These are phyloP conservation scores for Zymoseptoria pseudotritici DNA, from an alignment of 2,329 filamentous ascomycete species.

Conservation along the genomic window DNA sequence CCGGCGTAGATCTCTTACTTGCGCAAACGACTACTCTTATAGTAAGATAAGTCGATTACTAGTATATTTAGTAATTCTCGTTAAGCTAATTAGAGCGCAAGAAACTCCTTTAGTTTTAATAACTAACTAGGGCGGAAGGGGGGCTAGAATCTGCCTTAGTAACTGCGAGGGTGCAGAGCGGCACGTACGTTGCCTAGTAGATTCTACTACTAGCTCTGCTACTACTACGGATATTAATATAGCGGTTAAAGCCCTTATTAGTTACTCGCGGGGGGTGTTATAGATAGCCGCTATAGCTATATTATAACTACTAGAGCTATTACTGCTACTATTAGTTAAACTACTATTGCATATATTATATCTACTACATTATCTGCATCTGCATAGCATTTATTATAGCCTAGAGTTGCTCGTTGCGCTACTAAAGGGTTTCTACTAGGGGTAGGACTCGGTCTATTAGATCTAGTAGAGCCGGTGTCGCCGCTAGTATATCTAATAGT, in stretches of 20 bases:
- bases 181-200: neutral
- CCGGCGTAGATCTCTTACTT: neutral
- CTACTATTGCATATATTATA: neutral
- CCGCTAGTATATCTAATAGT: neutral
- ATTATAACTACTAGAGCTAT: neutral
- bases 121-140: neutral
- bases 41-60: neutral
- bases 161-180: neutral
- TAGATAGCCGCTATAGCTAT: neutral
- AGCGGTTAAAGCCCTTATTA: neutral
- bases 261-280: neutral
- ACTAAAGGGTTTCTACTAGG: neutral
- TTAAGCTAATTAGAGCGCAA: neutral
- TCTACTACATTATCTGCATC: neutral
- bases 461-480: neutral
- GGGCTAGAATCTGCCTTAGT: neutral
- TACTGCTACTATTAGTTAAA: neutral
- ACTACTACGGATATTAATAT: neutral
- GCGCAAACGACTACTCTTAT: neutral
- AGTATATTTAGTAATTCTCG: neutral
- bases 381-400: neutral
- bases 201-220: neutral
- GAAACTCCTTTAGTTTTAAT: neutral
- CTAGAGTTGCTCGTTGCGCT: neutral
- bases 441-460: neutral